phyloP scores from a whole-genome alignment of 108 stramenopile genomes.

The Cylindrotheca closterium region DNA sequence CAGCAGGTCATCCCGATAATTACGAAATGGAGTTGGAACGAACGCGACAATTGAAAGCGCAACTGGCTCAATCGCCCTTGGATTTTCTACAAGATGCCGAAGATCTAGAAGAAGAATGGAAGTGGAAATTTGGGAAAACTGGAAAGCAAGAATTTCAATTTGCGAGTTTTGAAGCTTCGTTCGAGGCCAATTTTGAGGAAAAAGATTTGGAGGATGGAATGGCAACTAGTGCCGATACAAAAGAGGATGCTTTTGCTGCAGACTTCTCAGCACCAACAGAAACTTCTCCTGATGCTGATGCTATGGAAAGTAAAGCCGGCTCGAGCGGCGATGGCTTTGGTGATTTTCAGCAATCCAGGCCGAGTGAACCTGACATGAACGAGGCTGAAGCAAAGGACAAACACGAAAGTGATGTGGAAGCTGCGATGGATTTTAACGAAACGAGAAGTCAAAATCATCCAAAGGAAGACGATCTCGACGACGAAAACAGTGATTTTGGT shows the following conservation, averaged over 20 bases:
- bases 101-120: slow-evolving; percentile 1
- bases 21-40: not conserved
- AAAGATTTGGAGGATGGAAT: not conserved
- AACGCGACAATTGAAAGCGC: too few relatives aligned
- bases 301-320: not conserved
- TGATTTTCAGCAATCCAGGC: too few relatives aligned
- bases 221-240: not conserved
- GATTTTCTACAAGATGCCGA: not conserved
- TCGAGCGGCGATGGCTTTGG: not conserved
- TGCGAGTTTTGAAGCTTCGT: slow-evolving; percentile 9
- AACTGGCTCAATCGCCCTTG: not conserved
- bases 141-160: slow-evolving; percentile 41
- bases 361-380: too few relatives aligned
- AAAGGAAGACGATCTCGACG: too few relatives aligned
- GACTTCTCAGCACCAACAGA: too few relatives aligned
- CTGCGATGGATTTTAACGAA: too few relatives aligned
- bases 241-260: not conserved
- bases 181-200: not conserved
- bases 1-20: too few relatives aligned
- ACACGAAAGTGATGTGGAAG: too few relatives aligned
- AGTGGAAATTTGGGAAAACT: not conserved
- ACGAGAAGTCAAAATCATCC: too few relatives aligned
- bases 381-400: too few relatives aligned
- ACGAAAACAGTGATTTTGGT: slow-evolving; percentile 17
- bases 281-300: slow-evolving; percentile 2